Evolutionary conservation across 2,329 filamentous ascomycete genomes (phyloP).

Genomic region (Coniella lustricola): DNA sequence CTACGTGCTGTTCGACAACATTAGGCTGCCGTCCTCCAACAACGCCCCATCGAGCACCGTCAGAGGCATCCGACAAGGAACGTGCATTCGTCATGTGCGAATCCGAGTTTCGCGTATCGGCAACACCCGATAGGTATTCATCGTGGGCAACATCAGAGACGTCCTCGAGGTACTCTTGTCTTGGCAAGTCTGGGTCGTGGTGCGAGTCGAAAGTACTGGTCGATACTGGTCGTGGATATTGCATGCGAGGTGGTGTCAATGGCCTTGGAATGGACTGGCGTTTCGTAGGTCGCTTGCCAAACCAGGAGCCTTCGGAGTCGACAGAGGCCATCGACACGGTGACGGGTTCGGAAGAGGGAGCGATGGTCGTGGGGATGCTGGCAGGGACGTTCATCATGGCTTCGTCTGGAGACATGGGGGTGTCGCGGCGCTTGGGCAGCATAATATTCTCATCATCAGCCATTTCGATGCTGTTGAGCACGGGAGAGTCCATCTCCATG

Average conservation of each 20-base stretch:
- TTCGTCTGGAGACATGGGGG: conserved; percentile 15
- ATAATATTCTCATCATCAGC: conserved; percentile 23
- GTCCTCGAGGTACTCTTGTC: conserved; percentile 48
- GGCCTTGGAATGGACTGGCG: conserved; percentile 31
- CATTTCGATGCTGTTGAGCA: conserved; percentile 7
- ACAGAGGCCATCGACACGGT: conserved; percentile 88
- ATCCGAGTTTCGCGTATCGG: conserved; percentile 22
- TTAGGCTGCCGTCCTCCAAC: conserved; percentile 41
- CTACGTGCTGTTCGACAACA: conserved; percentile 52
- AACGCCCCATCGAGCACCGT: conserved; percentile 42
- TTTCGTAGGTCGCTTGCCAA: conserved; percentile 38
- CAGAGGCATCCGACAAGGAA: conserved; percentile 54
- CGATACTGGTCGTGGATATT: conserved; percentile 29
- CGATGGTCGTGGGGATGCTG: conserved; percentile 20
- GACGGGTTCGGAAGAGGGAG: conserved; percentile 51
- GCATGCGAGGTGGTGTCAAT: conserved; percentile 24
- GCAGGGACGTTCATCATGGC: not conserved
- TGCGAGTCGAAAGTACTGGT: conserved; percentile 28
- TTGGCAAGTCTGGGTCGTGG: conserved; percentile 41
- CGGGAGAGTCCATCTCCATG: conserved; percentile 17
- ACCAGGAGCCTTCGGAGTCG: conserved; percentile 93
- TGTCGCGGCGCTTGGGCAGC: conserved; percentile 19
- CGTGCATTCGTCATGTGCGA: conserved; percentile 30
- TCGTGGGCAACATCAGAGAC: conserved; percentile 58
- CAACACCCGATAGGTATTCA: conserved; percentile 61